These are phyloP conservation scores for Apiotrichum domesticum DNA, from an alignment of 1,284 basidiomycete genomes.

Conservation along the genomic window DNA sequence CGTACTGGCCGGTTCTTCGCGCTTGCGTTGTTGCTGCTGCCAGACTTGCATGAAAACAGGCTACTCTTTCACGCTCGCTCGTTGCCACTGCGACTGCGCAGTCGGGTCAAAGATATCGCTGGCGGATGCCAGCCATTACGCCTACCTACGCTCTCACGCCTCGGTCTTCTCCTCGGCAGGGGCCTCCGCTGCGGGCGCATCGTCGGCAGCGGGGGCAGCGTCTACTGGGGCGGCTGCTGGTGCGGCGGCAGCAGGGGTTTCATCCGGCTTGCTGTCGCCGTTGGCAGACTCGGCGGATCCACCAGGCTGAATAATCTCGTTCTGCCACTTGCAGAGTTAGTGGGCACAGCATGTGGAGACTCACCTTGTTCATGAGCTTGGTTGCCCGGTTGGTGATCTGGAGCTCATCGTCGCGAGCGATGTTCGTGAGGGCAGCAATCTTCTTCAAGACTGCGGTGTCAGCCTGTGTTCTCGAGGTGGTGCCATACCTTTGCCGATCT, in stretches of 20 bases:
- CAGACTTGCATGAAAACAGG: slow-evolving; percentile 2
- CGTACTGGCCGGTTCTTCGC: no score
- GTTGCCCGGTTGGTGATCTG: slow-evolving; percentile 69
- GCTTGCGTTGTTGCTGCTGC: neutral
- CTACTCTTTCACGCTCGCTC: slow-evolving; percentile 5
- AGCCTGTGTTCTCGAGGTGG: neutral
- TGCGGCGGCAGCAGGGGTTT: neutral
- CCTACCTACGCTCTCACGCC: slow-evolving; percentile 1
- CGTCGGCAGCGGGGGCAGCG: slow-evolving; percentile 6
- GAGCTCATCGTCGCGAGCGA: slow-evolving; percentile 79
- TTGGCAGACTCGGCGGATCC: slow-evolving; percentile 16
- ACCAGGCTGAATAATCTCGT: slow-evolving; percentile 20
- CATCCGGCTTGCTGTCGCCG: slow-evolving; percentile 52
- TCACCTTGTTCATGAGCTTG: slow-evolving; percentile 48
- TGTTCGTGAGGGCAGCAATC: slow-evolving; percentile 64
- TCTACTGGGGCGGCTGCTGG: no score
- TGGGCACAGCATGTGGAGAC: slow-evolving; percentile 1
- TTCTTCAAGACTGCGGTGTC: slow-evolving; percentile 72
- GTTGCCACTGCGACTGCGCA: neutral
- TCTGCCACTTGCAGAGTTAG: slow-evolving; percentile 1
- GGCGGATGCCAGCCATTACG: neutral
- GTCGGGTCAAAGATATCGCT: neutral
- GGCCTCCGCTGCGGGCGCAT: slow-evolving; percentile 4
- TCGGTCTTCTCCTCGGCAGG: slow-evolving; percentile 13
- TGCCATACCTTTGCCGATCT: slow-evolving; percentile 72